Evolutionary conservation across 176 grass and related monocot species (phyloP), one percentile per base, ranked within the genome.

Genomic region (Eragrostis curvula): DNA sequence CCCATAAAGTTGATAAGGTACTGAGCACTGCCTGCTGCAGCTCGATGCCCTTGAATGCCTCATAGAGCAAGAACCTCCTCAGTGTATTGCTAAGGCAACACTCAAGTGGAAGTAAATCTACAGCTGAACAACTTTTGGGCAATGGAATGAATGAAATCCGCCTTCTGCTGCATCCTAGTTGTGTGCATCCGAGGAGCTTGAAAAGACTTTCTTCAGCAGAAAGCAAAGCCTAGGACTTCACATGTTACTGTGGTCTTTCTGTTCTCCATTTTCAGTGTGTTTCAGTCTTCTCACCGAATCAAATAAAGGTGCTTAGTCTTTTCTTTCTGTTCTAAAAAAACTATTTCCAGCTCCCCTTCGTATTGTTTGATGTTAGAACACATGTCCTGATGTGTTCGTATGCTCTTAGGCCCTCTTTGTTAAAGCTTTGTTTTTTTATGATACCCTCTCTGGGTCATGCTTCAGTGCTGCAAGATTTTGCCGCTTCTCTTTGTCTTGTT

Each of bases 71-170:
- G 59, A 65, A 56, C 32, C 23, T 72, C 39, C 5, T 6, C 69
- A 39, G 24, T 27, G 40, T 32, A 36, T 55, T 71, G 45, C 23
- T 71, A 63, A n/a, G n/a, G n/a, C n/a, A n/a, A n/a, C n/a, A n/a
- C n/a, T n/a, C n/a, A n/a, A n/a, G 40, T 87, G 85, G 84, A 73
- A 84, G 44, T 67, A 73, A 72, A 42, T 84, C 81, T 79, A 29
- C 78, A 45, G 16, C 8, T 44, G 12, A 27, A 53, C 73, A 67
- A 65, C 6, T 36, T 36, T 17, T 40, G 17, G 45, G 23, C 53
- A 58, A 41, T 68, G 68, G 75, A 43, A 45, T 62, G 75, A 32
- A 25, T 66, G 55, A 85, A 85, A 69, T 69, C 23, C 49, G 23
- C 70, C 76, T 80, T 85, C 51, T 63, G 77, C 82, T 62, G 62